Evolutionary conservation across 805 yeast genomes (phyloP), one percentile per base, ranked within the genome.

Genomic region (Suhomyces emberorum): DNA sequence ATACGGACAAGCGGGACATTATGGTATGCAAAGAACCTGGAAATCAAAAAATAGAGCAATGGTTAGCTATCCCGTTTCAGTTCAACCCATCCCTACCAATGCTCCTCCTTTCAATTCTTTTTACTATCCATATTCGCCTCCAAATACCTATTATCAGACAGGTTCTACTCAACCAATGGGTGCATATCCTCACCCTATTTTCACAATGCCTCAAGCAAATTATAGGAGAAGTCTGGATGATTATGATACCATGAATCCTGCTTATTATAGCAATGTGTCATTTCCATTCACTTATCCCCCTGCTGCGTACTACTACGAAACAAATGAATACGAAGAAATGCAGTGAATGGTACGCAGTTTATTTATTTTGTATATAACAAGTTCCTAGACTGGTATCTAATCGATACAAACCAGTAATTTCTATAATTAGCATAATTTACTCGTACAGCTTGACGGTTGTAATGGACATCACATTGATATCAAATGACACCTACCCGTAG

Each of bases 101-200:
- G 17, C 31, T 10, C 32, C 35, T 10, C 32, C 27, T 3, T 5
- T 26, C 16, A n/a, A 17, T 17, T 35, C 22, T 8, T 26, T 32
- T 8, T 39, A 30, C 36, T 35, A 35, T 35, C 46, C 46, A 14
- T 40, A 33, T 18, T 29, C 32, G 14, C 23, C 24, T 10, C 23
- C 22, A 8, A 19, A 17, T n/a, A 29, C 14, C 4, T 29, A 18
- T 29, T 29, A 7, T 15, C 8, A 9, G 11, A 12, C 32, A 4
- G 15, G 23, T 23, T 14, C 26, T 5, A 23, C 8, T n/a, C 26
- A 23, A n/a, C 26, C 9, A 5, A n/a, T n/a, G 8, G 12, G 14
- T 8, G 10, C 10, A 7, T 7, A 7, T 7, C 26, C 26, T 9
- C n/a, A 9, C 12, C 26, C 26, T 9, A 23, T 23, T 7, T 23